Evolutionary conservation across 805 yeast species (phyloP), one percentile per base, ranked within the genome.

Genomic region (Candida suzukii): DNA sequence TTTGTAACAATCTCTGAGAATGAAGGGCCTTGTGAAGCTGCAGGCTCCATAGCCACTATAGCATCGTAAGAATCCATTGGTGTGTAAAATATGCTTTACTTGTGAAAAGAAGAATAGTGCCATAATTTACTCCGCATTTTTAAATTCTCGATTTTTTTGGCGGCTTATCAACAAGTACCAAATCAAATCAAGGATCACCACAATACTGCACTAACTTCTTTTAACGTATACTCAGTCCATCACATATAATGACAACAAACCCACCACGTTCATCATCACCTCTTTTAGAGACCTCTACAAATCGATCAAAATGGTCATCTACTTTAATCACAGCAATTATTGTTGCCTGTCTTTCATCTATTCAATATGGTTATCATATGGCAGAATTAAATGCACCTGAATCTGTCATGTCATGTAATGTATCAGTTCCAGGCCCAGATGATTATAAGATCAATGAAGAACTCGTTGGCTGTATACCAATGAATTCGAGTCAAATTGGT

Each of bases 341-440:
- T 1, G 76, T 84, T 12, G 78, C 81, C 6, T 84, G 95, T 49
- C 54, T 88, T 20, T 88, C 90, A 2, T 77, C 95, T 2, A 67
- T 90, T 12, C 97, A 88, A 60, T 93, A 83, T 60, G 99, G 99
- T 1, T 88, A 85, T 59, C 98, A 93, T 58, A 81, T 91, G 83
- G 83, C 96, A 1, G 97, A 90, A 59, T 70, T 91, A 57, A 91
- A 91, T 63, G 95, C 96, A 7, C 96, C 97, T 0, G 84, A 83
- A 43, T 71, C 74, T 13, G 74, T 76, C 26, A 68, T 88, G 37
- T 73, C 85, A 11, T 87, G 95, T 54, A 60, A 58, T 41, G 48
- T 18, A 39, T 53, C 34, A 1, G 38, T 46, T 22, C 28, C 45
- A 2, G 52, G 47, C 4, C 53, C 30, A 21, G 12, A 42, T 12